A percentile compares a stretch with the other conserved stretches of the same genome.
Evolutionary conservation across 352 stramenopile genomes (phyloP).

Genomic region (Phytophthora megakarya): DNA sequence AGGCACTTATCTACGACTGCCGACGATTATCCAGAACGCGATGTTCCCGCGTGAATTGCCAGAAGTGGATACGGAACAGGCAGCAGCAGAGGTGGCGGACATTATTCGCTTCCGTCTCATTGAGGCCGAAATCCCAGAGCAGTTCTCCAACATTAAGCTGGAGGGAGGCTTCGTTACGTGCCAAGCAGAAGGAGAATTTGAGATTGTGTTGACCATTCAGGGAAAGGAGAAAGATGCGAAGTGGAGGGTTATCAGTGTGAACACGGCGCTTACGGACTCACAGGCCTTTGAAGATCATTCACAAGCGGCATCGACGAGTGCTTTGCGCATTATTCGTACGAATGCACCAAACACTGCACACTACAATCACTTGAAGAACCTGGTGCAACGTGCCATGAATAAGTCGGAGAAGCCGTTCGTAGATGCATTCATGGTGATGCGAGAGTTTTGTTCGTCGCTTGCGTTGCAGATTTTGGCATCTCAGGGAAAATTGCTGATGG

Average conservation of each 20-base stretch:
- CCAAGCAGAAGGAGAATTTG: constrained; percentile 77
- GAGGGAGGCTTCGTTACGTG: constrained; percentile 82
- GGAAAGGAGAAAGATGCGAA: constrained; percentile 75
- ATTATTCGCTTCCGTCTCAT: constrained; percentile 86
- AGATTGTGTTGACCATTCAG: constrained; percentile 85
- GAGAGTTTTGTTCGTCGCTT: constrained; percentile 81
- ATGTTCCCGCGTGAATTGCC: constrained; percentile 75
- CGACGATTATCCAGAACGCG: constrained; percentile 72
- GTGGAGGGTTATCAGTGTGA: constrained; percentile 84
- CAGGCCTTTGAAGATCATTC: constrained; percentile 62
- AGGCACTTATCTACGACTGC: constrained; percentile 75
- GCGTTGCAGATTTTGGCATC: constrained; percentile 77
- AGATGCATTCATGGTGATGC: constrained; percentile 82
- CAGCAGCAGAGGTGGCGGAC: constrained; percentile 70
- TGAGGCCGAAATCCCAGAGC: constrained; percentile 75
- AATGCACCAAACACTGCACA: constrained; percentile 72
- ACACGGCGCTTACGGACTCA: constrained; percentile 71
- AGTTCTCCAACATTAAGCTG: constrained; percentile 81
- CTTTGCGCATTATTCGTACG: constrained; percentile 77
- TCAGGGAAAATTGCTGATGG: constrained; percentile 78
- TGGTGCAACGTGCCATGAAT: constrained; percentile 88
- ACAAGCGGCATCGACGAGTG: constrained; percentile 61
- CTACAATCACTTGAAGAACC: constrained; percentile 85
- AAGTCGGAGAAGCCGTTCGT: constrained; percentile 81
- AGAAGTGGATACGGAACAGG: constrained; percentile 57